These are phyloP conservation scores for Aegilops speltoides DNA, from an alignment of 176 grass and related monocot genomes.

Conservation along the genomic window DNA sequence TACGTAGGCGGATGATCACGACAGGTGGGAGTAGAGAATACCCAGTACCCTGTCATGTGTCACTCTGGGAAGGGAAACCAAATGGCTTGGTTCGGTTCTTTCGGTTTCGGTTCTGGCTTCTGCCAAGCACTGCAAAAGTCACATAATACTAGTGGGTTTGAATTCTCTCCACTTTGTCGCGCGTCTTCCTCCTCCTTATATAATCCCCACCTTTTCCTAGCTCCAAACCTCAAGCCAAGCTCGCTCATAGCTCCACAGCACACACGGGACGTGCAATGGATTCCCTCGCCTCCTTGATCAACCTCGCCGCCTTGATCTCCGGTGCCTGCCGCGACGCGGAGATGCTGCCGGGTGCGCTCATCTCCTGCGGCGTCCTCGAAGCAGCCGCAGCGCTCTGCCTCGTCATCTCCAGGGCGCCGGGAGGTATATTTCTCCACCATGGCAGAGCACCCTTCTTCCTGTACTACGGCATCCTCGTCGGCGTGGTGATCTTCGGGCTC, in stretches of 20 bases:
- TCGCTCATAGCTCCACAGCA: neutral
- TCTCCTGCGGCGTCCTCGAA: neutral
- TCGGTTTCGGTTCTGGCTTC: no score
- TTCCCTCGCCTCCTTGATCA: neutral
- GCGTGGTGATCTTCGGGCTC: neutral
- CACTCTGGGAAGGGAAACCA: no score
- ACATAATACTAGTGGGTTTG: no score
- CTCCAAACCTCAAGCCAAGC: neutral
- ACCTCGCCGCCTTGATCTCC: neutral
- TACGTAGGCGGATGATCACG: no score
- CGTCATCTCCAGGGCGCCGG: neutral
- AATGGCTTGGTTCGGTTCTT: no score
- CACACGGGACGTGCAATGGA: neutral
- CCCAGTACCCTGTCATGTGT: no score
- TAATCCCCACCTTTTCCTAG: neutral
- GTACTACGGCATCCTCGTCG: slow-evolving; percentile 12
- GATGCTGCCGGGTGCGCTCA: neutral
- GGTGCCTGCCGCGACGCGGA: neutral
- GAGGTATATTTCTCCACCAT: slow-evolving; percentile 14
- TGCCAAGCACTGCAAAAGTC: no score
- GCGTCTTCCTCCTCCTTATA: neutral
- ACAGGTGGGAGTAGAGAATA: no score
- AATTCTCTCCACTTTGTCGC: no score
- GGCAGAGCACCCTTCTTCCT: neutral
- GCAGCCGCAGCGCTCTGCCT: slow-evolving; percentile 1